Conservation (phyloP, 1,284 basidiomycete genomes). For the Anthracocystis walkeri region DNA sequence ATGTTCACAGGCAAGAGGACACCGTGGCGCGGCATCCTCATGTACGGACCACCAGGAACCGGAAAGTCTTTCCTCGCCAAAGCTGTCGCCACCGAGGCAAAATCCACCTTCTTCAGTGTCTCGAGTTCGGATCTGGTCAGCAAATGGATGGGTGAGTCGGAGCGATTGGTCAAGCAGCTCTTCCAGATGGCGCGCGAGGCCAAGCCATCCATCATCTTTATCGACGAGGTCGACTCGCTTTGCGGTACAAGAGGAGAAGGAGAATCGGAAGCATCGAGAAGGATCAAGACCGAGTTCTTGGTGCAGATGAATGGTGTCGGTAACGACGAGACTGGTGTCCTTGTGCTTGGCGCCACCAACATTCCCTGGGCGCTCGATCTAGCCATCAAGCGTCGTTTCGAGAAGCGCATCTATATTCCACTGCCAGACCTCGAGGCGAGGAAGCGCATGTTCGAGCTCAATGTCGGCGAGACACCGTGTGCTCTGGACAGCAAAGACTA, state of each 20-base stretch:
- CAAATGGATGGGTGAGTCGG: conserved; percentile 99
- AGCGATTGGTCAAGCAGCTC: conserved; percentile 93
- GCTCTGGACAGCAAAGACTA: conserved; percentile 84
- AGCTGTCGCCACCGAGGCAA: conserved; percentile 97
- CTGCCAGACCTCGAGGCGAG: conserved; percentile 94
- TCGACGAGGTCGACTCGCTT: conserved; percentile 97
- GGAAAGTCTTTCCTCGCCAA: conserved; percentile 87
- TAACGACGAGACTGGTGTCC: conserved; percentile 89
- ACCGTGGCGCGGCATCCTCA: conserved; percentile 93
- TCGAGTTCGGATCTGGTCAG: conserved; percentile 94
- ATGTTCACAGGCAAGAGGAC: conserved; percentile 98
- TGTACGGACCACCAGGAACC: conserved; percentile 80
- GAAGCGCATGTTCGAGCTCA: conserved; percentile 94
- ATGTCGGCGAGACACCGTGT: conserved; percentile 92
- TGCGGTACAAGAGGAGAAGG: conserved; percentile 94
- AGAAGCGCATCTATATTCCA: conserved; percentile 98
- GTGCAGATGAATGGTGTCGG: conserved; percentile 98
- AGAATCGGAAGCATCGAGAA: conserved; percentile 91
- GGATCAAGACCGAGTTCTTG: conserved; percentile 98
- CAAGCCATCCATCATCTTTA: conserved; percentile 98
- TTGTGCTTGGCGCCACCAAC: conserved; percentile 99
- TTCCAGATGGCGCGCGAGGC: conserved; percentile 96
- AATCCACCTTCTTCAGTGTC: conserved; percentile 96
- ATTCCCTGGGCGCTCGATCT: conserved; percentile 87
- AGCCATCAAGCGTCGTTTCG: conserved; percentile 97